phyloP scores from a whole-genome alignment of 345 rosid species.

The Dipteronia sinensis region DNA sequence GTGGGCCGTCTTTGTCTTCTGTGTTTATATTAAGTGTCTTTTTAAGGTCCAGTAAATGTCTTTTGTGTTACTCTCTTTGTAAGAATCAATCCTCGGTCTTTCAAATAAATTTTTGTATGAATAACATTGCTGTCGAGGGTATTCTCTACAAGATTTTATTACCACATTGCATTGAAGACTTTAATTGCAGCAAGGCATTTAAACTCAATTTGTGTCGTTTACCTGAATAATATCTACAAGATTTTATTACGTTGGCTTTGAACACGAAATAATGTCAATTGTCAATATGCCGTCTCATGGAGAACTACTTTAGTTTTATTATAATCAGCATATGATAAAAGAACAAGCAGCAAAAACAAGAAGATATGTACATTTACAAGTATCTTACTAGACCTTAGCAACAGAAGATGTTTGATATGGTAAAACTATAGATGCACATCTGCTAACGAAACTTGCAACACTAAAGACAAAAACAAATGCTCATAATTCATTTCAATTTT shows the following conservation, averaged over 20 bases:
- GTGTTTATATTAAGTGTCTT: background rate
- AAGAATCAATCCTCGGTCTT: background rate
- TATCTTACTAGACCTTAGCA: background rate
- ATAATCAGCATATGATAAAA: background rate
- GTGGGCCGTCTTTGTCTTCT: background rate
- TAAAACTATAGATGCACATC: background rate
- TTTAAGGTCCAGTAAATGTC: background rate
- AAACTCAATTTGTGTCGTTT: too few species aligned
- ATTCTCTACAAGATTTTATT: too few species aligned
- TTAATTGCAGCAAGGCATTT: too few species aligned
- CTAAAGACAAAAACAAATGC: background rate
- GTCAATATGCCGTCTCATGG: background rate
- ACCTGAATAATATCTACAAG: too few species aligned
- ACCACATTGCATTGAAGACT: too few species aligned
- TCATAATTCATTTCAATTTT: background rate
- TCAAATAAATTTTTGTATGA: background rate
- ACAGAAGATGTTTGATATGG: background rate
- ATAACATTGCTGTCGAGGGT: too few species aligned
- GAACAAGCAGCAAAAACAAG: slow-evolving; percentile 4
- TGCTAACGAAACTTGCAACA: background rate
- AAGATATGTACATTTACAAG: background rate
- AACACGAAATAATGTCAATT: background rate
- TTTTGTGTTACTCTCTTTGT: background rate
- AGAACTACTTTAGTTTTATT: background rate
- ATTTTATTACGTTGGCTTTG: too few species aligned